Percentiles rank a stretch among this genome's conserved stretches.
phyloP scores from a whole-genome alignment of 176 grass and related monocot species.

The Aegilops tauschii region DNA sequence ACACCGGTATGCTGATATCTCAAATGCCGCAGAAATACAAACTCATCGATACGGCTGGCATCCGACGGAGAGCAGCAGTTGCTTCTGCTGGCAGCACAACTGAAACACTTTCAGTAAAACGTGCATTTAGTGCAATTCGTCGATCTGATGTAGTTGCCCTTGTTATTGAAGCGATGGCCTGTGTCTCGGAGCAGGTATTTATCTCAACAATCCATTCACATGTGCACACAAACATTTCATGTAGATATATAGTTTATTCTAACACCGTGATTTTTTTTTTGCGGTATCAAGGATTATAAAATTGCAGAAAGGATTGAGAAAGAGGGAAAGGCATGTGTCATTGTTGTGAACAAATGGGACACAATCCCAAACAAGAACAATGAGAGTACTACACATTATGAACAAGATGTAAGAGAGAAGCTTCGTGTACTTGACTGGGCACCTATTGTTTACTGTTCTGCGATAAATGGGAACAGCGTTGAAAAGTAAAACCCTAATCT shows the following conservation, averaged over 20 bases:
- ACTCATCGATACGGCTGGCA: conserved; percentile 96
- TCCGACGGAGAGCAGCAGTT: conserved; percentile 77
- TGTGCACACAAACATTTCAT: not conserved
- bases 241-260: not conserved
- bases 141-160: conserved; percentile 94
- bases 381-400: conserved; percentile 79
- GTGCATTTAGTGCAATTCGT: conserved; percentile 83
- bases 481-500: conserved; percentile 67
- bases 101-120: conserved; percentile 83
- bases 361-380: conserved; percentile 99
- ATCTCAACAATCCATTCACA: not conserved
- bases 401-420: conserved; percentile 93
- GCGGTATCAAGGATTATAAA: conserved; percentile 65
- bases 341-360: conserved; percentile 99
- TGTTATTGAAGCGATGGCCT: conserved; percentile 86
- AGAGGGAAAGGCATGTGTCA: conserved; percentile 91
- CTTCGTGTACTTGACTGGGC: conserved; percentile 88
- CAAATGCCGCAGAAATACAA: conserved; percentile 72
- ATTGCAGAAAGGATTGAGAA: conserved; percentile 95
- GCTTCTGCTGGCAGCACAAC: conserved; percentile 89
- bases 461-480: conserved; percentile 65
- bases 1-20: conserved; percentile 25
- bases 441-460: conserved; percentile 89
- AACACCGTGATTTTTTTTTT: conserved; percentile 22
- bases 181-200: conserved; percentile 87